Evolutionary conservation across 331 rosid species (phyloP).

Genomic region (Cydonia oblonga): DNA sequence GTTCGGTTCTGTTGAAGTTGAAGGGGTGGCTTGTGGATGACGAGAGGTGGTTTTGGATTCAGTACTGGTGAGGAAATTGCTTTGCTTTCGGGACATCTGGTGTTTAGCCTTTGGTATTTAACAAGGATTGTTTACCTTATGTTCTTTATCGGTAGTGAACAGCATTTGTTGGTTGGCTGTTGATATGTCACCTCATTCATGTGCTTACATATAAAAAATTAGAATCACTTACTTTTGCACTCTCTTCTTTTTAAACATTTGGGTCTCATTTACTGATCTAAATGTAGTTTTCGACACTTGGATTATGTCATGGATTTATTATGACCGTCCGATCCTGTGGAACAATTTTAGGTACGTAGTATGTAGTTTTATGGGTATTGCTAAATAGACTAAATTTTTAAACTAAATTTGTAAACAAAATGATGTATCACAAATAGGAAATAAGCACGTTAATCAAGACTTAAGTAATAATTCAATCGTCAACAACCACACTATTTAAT

Average conservation of each 20-base stretch:
- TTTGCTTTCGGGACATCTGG: slow-evolving; percentile 28
- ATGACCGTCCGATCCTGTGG: neutral
- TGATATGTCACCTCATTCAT: slow-evolving; percentile 36
- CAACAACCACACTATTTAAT: too few relatives aligned
- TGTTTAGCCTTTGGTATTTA: slow-evolving; percentile 16
- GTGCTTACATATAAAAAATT: slow-evolving; percentile 39
- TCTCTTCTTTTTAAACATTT: neutral
- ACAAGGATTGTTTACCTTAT: slow-evolving; percentile 23
- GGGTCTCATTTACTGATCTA: too few relatives aligned
- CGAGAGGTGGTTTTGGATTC: slow-evolving; percentile 25
- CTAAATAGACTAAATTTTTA: too few relatives aligned
- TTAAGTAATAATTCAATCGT: too few relatives aligned
- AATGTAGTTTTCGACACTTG: neutral
- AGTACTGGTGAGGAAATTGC: slow-evolving; percentile 27
- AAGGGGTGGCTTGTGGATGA: slow-evolving; percentile 27
- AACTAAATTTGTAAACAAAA: too few relatives aligned
- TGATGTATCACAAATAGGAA: too few relatives aligned
- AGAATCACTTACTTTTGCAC: slow-evolving; percentile 14
- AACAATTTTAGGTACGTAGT: neutral
- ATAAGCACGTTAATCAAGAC: too few relatives aligned
- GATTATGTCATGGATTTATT: slow-evolving; percentile 8
- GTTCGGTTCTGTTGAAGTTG: slow-evolving; percentile 26
- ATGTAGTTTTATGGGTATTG: too few relatives aligned
- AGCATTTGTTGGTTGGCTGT: slow-evolving; percentile 19
- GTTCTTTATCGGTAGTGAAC: slow-evolving; percentile 24